Percentiles rank a stretch among this genome's conserved stretches.
Evolutionary conservation across 2,329 filamentous ascomycete genomes (phyloP).

Genomic region (Botryosphaeria dothidea): DNA sequence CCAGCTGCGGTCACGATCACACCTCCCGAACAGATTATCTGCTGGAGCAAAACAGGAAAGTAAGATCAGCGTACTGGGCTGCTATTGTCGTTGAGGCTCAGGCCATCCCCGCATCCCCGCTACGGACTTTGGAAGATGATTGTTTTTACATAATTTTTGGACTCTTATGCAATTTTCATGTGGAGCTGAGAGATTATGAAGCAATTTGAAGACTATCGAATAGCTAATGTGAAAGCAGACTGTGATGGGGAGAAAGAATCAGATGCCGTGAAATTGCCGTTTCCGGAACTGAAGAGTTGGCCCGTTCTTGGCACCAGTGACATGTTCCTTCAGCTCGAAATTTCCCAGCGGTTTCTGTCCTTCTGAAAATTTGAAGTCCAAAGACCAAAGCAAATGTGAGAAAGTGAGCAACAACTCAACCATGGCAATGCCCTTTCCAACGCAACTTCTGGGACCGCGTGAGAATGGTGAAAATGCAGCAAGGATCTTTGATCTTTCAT

Average conservation of each 20-base stretch:
- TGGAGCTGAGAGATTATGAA: neutral
- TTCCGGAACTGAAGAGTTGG: conserved; percentile 4
- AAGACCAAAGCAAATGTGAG: conserved; percentile 58
- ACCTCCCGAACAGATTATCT: neutral
- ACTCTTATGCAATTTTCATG: neutral
- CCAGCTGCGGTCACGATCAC: neutral
- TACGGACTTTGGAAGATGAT: neutral
- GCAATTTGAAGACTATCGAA: neutral
- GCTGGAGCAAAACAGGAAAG: neutral
- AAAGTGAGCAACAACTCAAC: conserved; percentile 60
- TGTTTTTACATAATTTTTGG: neutral
- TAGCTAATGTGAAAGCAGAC: neutral
- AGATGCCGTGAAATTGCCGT: neutral
- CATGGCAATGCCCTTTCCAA: conserved; percentile 66
- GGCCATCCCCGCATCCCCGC: neutral
- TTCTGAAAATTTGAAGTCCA: conserved; percentile 47
- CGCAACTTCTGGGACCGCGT: conserved; percentile 69
- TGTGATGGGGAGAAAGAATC: neutral
- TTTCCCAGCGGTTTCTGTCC: neutral
- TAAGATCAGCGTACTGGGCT: neutral
- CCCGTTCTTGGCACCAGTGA: neutral
- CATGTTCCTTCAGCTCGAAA: conserved; percentile 1
- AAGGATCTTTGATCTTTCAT: neutral
- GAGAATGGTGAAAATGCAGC: conserved; percentile 68
- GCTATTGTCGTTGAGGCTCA: neutral